These are phyloP conservation scores for Alternaria solani DNA, from an alignment of 2,329 filamentous ascomycete genomes.

Conservation along the genomic window DNA sequence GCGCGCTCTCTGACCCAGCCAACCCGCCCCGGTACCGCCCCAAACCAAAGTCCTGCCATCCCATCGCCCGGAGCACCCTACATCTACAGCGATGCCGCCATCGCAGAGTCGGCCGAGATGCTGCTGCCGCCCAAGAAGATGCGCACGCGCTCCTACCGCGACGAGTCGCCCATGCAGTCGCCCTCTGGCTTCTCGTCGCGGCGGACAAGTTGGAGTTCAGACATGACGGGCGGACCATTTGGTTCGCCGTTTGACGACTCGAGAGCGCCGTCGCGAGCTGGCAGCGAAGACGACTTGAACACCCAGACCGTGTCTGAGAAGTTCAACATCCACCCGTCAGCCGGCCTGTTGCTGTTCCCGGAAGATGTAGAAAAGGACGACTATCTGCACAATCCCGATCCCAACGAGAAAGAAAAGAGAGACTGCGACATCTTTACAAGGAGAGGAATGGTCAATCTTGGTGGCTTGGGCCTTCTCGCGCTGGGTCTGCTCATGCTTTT, in stretches of 20 bases:
- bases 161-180: conserved; percentile 60
- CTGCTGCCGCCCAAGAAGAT: conserved; percentile 60
- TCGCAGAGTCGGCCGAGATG: conserved; percentile 59
- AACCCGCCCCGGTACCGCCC: conserved; percentile 49
- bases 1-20: conserved; percentile 56
- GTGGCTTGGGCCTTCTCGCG: conserved; percentile 67
- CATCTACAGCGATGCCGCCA: conserved; percentile 47
- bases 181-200: conserved; percentile 65
- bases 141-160: conserved; percentile 59
- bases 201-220: conserved; percentile 71
- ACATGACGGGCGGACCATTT: conserved; percentile 62
- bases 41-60: conserved; percentile 28
- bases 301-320: conserved; percentile 78
- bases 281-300: conserved; percentile 72
- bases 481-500: conserved; percentile 70
- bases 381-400: conserved; percentile 74
- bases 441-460: conserved; percentile 70
- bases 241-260: conserved; percentile 68
- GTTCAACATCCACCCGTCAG: conserved; percentile 74
- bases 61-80: conserved; percentile 38
- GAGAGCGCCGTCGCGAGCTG: conserved; percentile 64
- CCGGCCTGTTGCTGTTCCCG: conserved; percentile 71
- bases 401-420: conserved; percentile 66
- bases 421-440: conserved; percentile 72
- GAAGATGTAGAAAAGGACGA: conserved; percentile 79